Evolutionary conservation across 352 stramenopile genomes (phyloP).

Genomic region (Phytophthora megakarya): DNA sequence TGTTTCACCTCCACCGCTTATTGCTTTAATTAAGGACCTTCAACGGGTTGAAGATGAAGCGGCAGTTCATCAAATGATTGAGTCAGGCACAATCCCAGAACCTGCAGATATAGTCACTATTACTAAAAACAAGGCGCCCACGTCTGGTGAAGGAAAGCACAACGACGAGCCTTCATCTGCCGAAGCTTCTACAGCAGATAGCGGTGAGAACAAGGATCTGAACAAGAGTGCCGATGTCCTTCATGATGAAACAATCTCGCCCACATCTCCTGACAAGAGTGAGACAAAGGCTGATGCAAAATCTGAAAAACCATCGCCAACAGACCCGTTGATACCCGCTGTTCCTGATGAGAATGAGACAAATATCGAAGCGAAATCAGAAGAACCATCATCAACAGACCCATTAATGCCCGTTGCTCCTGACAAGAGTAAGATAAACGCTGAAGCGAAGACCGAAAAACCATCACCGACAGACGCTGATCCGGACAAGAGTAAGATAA

Average conservation of each 20-base stretch:
- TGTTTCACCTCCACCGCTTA: conserved; percentile 34
- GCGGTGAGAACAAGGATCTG: conserved; percentile 1
- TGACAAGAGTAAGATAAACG: conserved; percentile 3
- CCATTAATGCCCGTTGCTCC: too few species aligned
- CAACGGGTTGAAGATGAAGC: conserved; percentile 41
- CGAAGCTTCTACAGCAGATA: background rate
- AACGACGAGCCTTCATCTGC: background rate
- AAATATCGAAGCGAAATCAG: background rate
- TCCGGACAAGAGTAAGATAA: conserved; percentile 4
- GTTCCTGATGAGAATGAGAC: conserved; percentile 7
- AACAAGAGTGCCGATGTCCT: conserved; percentile 2
- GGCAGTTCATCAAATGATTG: conserved; percentile 43
- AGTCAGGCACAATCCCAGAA: conserved; percentile 35
- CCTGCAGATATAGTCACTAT: background rate
- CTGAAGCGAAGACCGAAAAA: background rate
- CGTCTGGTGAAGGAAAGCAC: conserved; percentile 3
- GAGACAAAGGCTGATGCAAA: conserved; percentile 5
- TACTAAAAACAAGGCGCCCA: background rate
- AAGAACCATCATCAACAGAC: background rate
- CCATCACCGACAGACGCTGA: background rate
- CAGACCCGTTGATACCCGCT: too few species aligned
- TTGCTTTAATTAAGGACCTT: conserved; percentile 48
- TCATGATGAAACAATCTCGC: background rate
- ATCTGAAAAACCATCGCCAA: background rate
- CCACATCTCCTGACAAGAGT: background rate